These are phyloP conservation scores for Eucalyptus tenuipes DNA, from an alignment of 345 rosid species.

Conservation along the genomic window DNA sequence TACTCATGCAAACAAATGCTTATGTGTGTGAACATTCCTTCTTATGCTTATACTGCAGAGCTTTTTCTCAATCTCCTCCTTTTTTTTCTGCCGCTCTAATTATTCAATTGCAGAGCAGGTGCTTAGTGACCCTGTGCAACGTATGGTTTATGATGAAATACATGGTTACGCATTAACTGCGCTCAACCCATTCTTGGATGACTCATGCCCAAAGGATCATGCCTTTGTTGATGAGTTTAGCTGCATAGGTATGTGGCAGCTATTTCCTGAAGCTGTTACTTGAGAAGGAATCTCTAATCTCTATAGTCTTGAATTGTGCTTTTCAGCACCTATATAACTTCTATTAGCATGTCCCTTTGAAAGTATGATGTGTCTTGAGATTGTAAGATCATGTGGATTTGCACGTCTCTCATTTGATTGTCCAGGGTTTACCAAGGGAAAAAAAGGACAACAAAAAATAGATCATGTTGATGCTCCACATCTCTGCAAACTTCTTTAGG, in stretches of 20 bases:
- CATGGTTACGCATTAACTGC: slow-evolving; percentile 86
- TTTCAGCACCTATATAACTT: not conserved
- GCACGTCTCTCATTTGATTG: not conserved
- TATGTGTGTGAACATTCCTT: not conserved
- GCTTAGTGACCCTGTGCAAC: slow-evolving; percentile 92
- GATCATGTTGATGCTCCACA: not conserved
- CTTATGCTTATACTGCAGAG: not conserved
- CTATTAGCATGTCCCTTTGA: not conserved
- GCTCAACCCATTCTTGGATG: slow-evolving; percentile 77
- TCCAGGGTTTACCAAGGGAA: not conserved
- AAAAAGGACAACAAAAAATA: not conserved
- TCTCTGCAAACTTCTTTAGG: not conserved
- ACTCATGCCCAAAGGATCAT: slow-evolving; percentile 52
- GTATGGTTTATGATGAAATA: slow-evolving; percentile 94
- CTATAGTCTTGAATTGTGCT: not conserved
- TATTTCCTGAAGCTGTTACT: not conserved
- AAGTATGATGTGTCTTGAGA: not conserved
- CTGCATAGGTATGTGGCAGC: slow-evolving; percentile 58
- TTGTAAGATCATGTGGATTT: not conserved
- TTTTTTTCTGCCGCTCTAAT: not conserved
- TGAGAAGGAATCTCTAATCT: not conserved
- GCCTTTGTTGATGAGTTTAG: slow-evolving; percentile 91
- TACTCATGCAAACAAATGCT: not conserved
- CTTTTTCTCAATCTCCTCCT: not conserved
- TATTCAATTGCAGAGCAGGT: slow-evolving; percentile 35